Conservation (phyloP, 257 asterid genomes). For the Gentiana straminea region DNA sequence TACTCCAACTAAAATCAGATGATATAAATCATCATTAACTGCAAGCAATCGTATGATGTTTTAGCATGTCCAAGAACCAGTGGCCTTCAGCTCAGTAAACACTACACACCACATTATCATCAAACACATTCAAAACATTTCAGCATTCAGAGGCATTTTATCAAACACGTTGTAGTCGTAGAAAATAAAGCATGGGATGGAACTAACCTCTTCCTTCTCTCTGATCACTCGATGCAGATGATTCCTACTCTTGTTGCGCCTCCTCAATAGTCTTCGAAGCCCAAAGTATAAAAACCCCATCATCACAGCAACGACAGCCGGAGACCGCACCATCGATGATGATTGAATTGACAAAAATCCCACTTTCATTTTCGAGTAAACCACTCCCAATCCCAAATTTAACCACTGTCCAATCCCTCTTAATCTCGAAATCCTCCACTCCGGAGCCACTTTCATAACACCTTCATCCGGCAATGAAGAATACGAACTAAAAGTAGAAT, state of each 20-base stretch:
- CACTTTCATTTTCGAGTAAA: slow-evolving; percentile 24
- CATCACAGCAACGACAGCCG: slow-evolving; percentile 12
- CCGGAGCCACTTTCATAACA: slow-evolving; percentile 1
- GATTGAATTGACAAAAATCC: slow-evolving; percentile 13
- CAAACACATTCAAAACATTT: no score
- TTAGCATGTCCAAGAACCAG: no score
- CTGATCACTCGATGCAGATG: slow-evolving; percentile 15
- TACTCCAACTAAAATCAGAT: no score
- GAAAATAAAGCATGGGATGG: background rate
- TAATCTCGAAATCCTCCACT: slow-evolving; percentile 13
- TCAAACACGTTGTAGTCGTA: slow-evolving; percentile 19
- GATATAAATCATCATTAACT: no score
- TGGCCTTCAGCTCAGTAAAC: no score
- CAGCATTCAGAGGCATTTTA: slow-evolving; percentile 16
- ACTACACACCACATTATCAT: no score
- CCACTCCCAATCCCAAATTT: slow-evolving; percentile 19
- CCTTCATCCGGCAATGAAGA: slow-evolving; percentile 25
- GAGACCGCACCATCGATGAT: slow-evolving; percentile 11
- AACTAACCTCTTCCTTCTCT: slow-evolving; percentile 41
- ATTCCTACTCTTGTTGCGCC: background rate
- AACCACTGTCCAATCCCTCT: slow-evolving; percentile 10
- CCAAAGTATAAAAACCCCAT: slow-evolving; percentile 14
- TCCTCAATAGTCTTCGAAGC: slow-evolving; percentile 12
- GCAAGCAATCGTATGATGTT: no score
- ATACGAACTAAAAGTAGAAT: slow-evolving; percentile 24